Conservation (phyloP, 2,329 filamentous ascomycete species). For the Tolypocladium capitatum region DNA sequence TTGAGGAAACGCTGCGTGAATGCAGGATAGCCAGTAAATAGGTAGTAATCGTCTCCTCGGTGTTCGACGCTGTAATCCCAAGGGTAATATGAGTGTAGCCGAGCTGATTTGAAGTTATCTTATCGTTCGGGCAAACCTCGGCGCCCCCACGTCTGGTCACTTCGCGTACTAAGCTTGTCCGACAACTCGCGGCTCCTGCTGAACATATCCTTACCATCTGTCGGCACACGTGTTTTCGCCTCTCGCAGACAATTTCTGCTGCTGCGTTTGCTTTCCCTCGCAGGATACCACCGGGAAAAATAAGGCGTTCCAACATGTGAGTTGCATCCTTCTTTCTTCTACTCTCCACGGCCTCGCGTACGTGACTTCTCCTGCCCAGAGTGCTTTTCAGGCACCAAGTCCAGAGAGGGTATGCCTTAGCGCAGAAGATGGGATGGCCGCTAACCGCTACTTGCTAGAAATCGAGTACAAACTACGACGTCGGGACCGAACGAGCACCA, state of each 20-base stretch:
- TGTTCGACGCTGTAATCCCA: background rate
- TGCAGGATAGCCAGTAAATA: background rate
- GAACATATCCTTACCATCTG: background rate
- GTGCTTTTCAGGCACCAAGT: background rate
- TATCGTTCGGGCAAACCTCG: slow-evolving; percentile 6
- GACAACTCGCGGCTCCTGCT: background rate
- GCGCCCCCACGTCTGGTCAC: slow-evolving; percentile 3
- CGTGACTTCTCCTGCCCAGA: background rate
- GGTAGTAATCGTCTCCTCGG: background rate
- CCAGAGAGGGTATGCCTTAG: background rate
- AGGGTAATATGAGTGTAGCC: no score
- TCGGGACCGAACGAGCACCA: slow-evolving; percentile 6
- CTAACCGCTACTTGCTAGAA: background rate
- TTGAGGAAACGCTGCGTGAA: background rate
- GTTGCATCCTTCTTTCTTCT: background rate
- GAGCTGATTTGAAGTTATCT: no score
- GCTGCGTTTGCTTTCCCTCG: background rate
- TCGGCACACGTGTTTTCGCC: background rate
- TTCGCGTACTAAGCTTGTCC: background rate
- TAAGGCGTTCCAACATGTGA: background rate
- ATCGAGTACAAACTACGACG: slow-evolving; percentile 2
- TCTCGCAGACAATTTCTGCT: background rate
- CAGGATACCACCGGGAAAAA: background rate
- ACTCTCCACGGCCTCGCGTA: background rate
- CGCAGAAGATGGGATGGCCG: background rate